Evolutionary conservation across 2,329 filamentous ascomycete species (phyloP).

Genomic region (Monilinia laxa): DNA sequence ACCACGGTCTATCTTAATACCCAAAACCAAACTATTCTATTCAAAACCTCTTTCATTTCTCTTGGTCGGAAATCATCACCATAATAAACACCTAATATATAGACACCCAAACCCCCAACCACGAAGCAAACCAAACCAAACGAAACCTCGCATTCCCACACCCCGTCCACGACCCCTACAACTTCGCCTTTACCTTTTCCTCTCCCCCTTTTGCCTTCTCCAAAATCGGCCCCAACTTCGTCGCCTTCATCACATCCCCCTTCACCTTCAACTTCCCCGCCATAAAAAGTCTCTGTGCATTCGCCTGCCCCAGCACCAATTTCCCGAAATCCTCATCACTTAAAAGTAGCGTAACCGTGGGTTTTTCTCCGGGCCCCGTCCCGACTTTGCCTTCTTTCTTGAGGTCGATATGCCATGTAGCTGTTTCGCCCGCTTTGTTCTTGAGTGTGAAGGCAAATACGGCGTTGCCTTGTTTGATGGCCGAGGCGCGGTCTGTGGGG

Average conservation of each 20-base stretch:
- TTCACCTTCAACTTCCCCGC: constrained; percentile 97
- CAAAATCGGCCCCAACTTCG: constrained; percentile 69
- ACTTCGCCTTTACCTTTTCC: constrained; percentile 17
- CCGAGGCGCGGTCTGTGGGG: constrained; percentile 76
- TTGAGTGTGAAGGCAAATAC: constrained; percentile 92
- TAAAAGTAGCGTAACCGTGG: constrained; percentile 82
- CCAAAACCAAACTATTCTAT: background rate
- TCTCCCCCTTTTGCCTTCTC: constrained; percentile 14
- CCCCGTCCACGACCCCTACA: background rate
- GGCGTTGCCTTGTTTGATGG: constrained; percentile 83
- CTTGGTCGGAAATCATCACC: background rate
- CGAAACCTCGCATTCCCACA: background rate
- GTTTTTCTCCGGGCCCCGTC: constrained; percentile 75
- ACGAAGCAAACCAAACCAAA: background rate
- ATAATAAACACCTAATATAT: no score
- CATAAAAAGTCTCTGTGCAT: constrained; percentile 93
- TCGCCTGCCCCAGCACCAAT: constrained; percentile 82
- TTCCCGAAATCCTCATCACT: constrained; percentile 84
- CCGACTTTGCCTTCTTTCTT: constrained; percentile 84
- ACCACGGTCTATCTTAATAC: background rate
- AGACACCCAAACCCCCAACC: background rate
- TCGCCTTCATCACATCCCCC: constrained; percentile 98
- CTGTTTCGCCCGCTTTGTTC: constrained; percentile 75
- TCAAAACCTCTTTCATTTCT: background rate
- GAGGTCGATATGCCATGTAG: constrained; percentile 93